A percentile compares a stretch with the other conserved stretches of the same genome.
Evolutionary conservation across 169 alveolate genomes (phyloP).

Genomic region (Plasmodium ovale): DNA sequence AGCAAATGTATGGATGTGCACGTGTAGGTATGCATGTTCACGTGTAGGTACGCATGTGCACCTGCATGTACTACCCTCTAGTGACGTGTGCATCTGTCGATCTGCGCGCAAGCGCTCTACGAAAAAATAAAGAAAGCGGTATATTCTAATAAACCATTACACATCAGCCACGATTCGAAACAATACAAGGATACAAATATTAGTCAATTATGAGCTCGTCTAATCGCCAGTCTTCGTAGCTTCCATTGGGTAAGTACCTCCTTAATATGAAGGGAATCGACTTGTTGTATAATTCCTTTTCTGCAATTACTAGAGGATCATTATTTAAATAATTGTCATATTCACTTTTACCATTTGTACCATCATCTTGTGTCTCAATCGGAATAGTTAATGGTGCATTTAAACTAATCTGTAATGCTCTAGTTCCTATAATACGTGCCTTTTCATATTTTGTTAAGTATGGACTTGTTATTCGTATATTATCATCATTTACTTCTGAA

Average conservation of each 20-base stretch:
- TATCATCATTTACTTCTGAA: conserved; percentile 83
- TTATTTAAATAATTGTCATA: conserved; percentile 92
- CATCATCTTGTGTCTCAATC: conserved; percentile 83
- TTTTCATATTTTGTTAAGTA: conserved; percentile 98
- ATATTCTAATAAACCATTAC: too few species aligned
- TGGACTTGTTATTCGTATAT: conserved; percentile 92
- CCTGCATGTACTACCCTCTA: too few species aligned
- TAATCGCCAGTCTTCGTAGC: conserved; percentile 97
- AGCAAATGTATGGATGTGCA: too few species aligned
- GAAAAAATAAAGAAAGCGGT: too few species aligned
- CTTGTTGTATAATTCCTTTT: conserved; percentile 96
- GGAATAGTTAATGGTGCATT: conserved; percentile 98
- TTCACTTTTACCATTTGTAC: conserved; percentile 81
- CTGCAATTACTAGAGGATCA: conserved; percentile 98
- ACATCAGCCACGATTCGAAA: too few species aligned
- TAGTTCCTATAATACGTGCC: conserved; percentile 99
- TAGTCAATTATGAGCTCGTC: conserved; percentile 94
- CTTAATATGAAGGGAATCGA: conserved; percentile 98
- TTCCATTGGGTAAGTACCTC: conserved; percentile 99
- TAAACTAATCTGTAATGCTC: conserved; percentile 99
- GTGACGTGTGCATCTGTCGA: too few species aligned
- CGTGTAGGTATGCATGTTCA: not conserved
- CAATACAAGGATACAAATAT: too few species aligned
- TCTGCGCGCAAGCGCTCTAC: too few species aligned
- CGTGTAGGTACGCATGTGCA: too few species aligned